Base-by-base conservation (phyloP, 176 grass and related monocot genomes). In the Themeda triandra region DNA sequence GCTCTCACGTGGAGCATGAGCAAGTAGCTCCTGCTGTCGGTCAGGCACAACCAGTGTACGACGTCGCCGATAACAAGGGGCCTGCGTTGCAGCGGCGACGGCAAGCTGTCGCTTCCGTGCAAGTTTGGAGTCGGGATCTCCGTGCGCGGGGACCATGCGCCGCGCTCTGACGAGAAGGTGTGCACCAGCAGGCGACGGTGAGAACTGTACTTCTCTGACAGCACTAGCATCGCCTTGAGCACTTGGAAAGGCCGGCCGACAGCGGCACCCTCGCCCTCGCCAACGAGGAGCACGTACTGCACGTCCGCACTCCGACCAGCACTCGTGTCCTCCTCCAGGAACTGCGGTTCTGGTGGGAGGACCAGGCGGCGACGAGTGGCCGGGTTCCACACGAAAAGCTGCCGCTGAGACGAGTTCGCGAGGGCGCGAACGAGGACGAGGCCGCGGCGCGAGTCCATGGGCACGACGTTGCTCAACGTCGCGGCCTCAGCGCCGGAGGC, bases 31-130 rank as follows among this genome's bases (percentile, higher is more conserved):
- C 24, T 27, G 25, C 6, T 6, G 25, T 46, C 24, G 5, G 71
- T 73, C 71, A 73, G 13, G 71, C 42, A 73, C 42, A 73, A 6
- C 71, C 71, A 73, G 71, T 73, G 71, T 1, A 73, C 41, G 71
- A 13, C 25, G 41, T 44, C 71, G 71, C 24, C 71, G 25, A 48
- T 25, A 13, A 49, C 58, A 13, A 78, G 8, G 8, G 35, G 8
- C 13, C 0, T n/a, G n/a, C n/a, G n/a, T n/a, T n/a, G n/a, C n/a
- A 48, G 3, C 1, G 45, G 15, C 58, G 32, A 9, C 49, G 6
- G 6, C 6, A 0, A 19, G 17, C 6, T 23, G 19, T 9, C 2
- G 6, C 19, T 54, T 3, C 51, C 51, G 7, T 7, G 51, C 1
- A 54, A 3, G 51, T 49, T 49, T 6, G 46, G 46, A 49, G n/a